Evolutionary conservation across 2,329 filamentous ascomycete genomes (phyloP).

Genomic region (Aureobasidium sp.): DNA sequence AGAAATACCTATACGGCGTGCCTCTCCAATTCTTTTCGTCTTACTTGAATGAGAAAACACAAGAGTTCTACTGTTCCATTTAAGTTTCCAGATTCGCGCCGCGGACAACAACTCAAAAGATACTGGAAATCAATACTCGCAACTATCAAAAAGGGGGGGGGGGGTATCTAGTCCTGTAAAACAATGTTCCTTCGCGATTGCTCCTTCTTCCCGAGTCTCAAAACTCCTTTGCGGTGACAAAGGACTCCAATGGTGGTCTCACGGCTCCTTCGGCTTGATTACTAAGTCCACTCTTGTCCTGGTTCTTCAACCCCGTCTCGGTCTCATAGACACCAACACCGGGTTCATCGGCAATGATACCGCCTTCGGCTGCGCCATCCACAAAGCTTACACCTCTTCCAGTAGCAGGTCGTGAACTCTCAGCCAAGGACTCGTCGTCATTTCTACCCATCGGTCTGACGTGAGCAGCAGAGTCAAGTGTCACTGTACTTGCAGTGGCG

Average conservation of each 20-base stretch:
- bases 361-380: not conserved
- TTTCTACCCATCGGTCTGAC: slow-evolving; percentile 13
- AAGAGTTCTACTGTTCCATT: too few species aligned
- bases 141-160: not conserved
- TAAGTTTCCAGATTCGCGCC: too few species aligned
- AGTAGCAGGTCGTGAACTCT: not conserved
- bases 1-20: too few species aligned
- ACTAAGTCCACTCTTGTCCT: not conserved
- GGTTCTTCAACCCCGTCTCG: not conserved
- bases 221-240: slow-evolving; percentile 43
- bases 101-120: too few species aligned
- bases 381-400: not conserved
- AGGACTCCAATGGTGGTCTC: slow-evolving; percentile 45
- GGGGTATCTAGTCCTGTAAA: not conserved
- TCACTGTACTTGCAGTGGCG: slow-evolving; percentile 63
- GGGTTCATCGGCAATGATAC: not conserved
- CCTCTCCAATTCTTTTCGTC: too few species aligned
- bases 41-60: too few species aligned
- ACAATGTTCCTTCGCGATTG: not conserved
- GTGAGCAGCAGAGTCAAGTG: slow-evolving; percentile 39
- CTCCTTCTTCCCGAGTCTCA: not conserved
- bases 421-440: slow-evolving; percentile 5
- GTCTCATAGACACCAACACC: not conserved
- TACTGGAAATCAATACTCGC: not conserved
- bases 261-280: not conserved